Conservation (phyloP, 352 stramenopile species). For the Saprolegnia diclina region DNA sequence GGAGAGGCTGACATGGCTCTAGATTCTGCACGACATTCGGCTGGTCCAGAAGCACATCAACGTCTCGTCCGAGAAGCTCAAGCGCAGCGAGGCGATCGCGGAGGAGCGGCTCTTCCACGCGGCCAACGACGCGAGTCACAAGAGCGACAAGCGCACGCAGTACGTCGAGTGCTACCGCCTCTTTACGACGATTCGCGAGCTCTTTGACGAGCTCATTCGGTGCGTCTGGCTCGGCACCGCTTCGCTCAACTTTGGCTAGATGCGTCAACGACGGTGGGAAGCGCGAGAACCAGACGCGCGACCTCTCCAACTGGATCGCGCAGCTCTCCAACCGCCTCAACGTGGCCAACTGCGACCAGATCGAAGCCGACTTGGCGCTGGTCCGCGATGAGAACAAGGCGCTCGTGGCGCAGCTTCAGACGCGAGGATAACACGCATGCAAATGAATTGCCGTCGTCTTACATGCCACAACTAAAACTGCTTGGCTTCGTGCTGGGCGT, state of each 20-base stretch:
- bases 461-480: neutral
- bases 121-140: conserved; percentile 37
- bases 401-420: conserved; percentile 48
- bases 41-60: conserved; percentile 78
- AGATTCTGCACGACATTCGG: conserved; percentile 71
- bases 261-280: conserved; percentile 53
- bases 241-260: neutral
- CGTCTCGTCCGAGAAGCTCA: conserved; percentile 63
- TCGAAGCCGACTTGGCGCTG: conserved; percentile 64
- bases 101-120: conserved; percentile 81
- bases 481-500: conserved; percentile 52
- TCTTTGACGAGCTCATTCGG: conserved; percentile 78
- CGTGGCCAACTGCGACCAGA: conserved; percentile 57
- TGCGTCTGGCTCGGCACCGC: conserved; percentile 29
- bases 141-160: conserved; percentile 30
- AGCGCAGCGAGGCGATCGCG: conserved; percentile 69
- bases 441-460: neutral
- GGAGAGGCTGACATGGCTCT: neutral
- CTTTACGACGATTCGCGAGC: conserved; percentile 69
- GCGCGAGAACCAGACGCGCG: conserved; percentile 65
- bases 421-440: neutral
- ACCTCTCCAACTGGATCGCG: conserved; percentile 79
- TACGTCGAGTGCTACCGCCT: conserved; percentile 82
- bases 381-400: conserved; percentile 63
- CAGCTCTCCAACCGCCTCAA: conserved; percentile 72